Evolutionary conservation across 495 filamentous ascomycete species (phyloP), one percentile per base, ranked within the genome.

Genomic region (Neurospora sp.): DNA sequence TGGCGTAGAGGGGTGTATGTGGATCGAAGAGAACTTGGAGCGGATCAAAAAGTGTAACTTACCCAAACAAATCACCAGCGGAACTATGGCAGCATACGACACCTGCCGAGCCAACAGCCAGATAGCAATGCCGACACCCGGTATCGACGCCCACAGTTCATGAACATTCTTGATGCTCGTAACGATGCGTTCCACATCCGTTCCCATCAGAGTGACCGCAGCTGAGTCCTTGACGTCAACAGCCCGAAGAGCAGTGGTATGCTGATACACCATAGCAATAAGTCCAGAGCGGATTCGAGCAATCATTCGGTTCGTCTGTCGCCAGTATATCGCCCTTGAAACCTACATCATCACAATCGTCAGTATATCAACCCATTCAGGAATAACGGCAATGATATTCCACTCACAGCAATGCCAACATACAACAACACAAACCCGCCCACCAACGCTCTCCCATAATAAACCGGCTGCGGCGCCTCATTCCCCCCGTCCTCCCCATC

Each of bases 121-220:
- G 20, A 86, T 86, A 0, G 88, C 89, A 18, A 91, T 39, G 7
- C 73, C 85, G 27, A 90, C 85, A 74, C 90, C 85, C 7, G 85
- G 76, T 1, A 80, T 71, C 75, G 86, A 89, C 3, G 84, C 86
- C 87, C 78, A 85, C 10, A 84, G 72, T 69, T 85, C 84, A 74
- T 84, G 82, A 0, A 81, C 40, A 8, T 18, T 39, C 38, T 71
- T 72, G 37, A 70, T 77, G 1, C 78, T 77, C 1, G 31, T 23
- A n/a, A 80, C 71, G 54, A 84, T 81, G 23, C 79, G 77, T 72
- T 84, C 83, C 11, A 84, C 75, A 72, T 84, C 83, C n/a, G 79
- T 72, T 69, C 86, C 89, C 89, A 92, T 92, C 11, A 90, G 84
- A 70, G 89, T 91, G 10, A 92, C 70, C 0, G 90, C 86, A 7